A percentile compares a stretch with the other conserved stretches of the same genome.
phyloP scores from a whole-genome alignment of 805 yeast species.

The Zygoascus ofunaensis region DNA sequence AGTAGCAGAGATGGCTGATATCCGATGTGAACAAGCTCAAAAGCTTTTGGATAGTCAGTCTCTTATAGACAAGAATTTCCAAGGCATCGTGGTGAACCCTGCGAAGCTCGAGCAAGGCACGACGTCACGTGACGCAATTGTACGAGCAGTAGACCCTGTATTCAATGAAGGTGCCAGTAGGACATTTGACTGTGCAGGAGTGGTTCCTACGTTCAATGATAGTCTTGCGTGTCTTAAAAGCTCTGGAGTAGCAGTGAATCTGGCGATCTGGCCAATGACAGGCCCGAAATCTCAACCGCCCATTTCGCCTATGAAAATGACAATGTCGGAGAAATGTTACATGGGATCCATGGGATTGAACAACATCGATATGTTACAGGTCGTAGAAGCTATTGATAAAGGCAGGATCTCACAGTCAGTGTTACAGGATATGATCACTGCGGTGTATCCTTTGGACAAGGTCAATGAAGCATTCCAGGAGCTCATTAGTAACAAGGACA shows the following conservation, averaged over 20 bases:
- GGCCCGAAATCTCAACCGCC: conserved; percentile 26
- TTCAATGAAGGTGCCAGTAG: conserved; percentile 28
- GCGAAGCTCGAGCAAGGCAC: background rate
- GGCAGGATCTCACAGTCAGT: conserved; percentile 40
- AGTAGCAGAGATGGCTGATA: conserved; percentile 42
- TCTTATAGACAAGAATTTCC: background rate
- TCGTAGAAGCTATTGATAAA: conserved; percentile 40
- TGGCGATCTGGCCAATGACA: conserved; percentile 35
- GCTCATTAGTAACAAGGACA: conserved; percentile 43
- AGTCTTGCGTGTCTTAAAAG: conserved; percentile 40
- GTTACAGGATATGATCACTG: conserved; percentile 43
- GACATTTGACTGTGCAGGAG: conserved; percentile 46
- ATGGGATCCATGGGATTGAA: conserved; percentile 47
- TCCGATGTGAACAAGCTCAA: conserved; percentile 34
- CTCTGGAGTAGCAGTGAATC: conserved; percentile 47
- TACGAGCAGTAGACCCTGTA: background rate
- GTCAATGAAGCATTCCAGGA: conserved; percentile 46
- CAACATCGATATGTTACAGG: conserved; percentile 47
- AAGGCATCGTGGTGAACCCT: conserved; percentile 4
- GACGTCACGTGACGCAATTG: background rate
- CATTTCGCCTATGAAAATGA: conserved; percentile 10
- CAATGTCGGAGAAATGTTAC: conserved; percentile 6
- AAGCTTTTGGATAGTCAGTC: conserved; percentile 5
- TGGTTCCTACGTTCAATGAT: conserved; percentile 43
- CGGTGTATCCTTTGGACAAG: conserved; percentile 36